These are phyloP conservation scores for Quercus aquifolioides DNA, from an alignment of 306 rosid genomes.

Conservation along the genomic window DNA sequence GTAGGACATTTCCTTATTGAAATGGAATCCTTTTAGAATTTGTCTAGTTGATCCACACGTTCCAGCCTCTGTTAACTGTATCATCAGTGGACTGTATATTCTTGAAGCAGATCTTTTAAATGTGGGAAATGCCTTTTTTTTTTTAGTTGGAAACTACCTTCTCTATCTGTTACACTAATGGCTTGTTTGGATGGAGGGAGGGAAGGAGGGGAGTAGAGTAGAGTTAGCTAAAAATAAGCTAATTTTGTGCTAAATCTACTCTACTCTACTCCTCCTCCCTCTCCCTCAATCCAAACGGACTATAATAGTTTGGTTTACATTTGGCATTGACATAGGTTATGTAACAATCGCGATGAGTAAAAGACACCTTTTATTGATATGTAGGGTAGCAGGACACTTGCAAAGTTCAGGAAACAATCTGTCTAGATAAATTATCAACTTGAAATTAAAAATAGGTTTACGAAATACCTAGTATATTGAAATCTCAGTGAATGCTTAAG, in stretches of 20 bases:
- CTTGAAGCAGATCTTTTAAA: constrained; percentile 18
- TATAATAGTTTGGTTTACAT: neutral
- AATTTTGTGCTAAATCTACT: too few species aligned
- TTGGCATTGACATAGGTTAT: neutral
- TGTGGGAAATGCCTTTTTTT: constrained; percentile 13
- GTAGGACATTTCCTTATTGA: neutral
- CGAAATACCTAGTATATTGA: too few species aligned
- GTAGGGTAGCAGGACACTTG: neutral
- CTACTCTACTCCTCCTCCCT: too few species aligned
- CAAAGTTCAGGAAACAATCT: neutral
- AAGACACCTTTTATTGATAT: neutral
- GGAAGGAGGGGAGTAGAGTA: too few species aligned
- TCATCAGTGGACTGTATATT: constrained; percentile 27
- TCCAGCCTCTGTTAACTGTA: neutral
- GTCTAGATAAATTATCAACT: too few species aligned
- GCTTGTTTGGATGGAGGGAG: too few species aligned
- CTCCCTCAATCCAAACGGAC: too few species aligned
- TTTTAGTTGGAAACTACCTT: neutral
- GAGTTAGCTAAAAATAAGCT: too few species aligned
- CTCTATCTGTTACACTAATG: neutral
- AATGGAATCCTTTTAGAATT: neutral
- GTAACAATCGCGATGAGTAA: neutral
- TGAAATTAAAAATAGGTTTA: too few species aligned
- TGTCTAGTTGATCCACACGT: constrained; percentile 19
- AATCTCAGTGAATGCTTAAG: too few species aligned